Evolutionary conservation across 495 filamentous ascomycete genomes (phyloP), one percentile per base, ranked within the genome.

Genomic region (Penicillium manginii): DNA sequence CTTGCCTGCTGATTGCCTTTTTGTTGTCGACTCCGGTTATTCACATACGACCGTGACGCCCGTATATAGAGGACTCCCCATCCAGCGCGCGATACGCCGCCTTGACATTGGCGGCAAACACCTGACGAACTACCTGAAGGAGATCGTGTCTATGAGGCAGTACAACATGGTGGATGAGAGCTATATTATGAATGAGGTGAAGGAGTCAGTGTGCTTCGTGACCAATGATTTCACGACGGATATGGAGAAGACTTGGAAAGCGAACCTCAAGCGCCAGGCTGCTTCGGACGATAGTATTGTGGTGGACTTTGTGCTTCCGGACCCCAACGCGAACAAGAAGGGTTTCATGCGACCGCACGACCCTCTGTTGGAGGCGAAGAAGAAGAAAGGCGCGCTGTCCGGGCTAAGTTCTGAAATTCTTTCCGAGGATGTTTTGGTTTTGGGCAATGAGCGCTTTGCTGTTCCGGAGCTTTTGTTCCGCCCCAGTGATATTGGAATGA

Each of bases 131-230:
- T 89, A 92, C 65, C 83, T 99, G 21, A 93, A 96, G 60, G 88
- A 94, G 52, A 80, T 96, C 23, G 84, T 97, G 19, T 97, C 94
- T 8, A 83, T 93, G 53, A 85, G 93, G 31, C 91, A 96, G 61
- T 96, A 92, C 71, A 93, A 96, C 70, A 92, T 98, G 88, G 84
- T 92, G 59, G 91, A 96, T 65, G 94, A 99, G 63, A 86, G 88
- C 15, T 86, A 94, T 66, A 84, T 98, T 18, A 93, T 97, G 70
- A 96, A 96, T 63, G 89, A 97, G 69, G 91, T 97, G 71, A 99
- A 98, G 66, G 96, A 99, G 74, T 81, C 87, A 0, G 86, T 87
- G 29, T 96, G 91, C 66, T 98, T 88, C 62, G 85, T 97, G 32
- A 91, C 87, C 23, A 80, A 85, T 5, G 83, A 94, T 65, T 97